Conservation (phyloP, 345 rosid species). For the Sisymbrium irio region DNA sequence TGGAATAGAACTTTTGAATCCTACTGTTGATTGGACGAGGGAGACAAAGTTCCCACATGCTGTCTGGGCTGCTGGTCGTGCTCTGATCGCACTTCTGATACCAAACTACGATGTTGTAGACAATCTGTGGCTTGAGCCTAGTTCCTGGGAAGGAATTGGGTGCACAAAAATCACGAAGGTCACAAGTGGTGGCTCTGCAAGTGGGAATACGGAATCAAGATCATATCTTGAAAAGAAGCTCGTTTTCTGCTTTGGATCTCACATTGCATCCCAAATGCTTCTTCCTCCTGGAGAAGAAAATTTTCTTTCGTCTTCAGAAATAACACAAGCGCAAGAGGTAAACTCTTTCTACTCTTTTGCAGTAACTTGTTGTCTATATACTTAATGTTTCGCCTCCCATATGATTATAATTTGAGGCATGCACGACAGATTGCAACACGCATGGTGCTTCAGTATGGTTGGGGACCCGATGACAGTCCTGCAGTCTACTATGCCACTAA, state of each 20-base stretch:
- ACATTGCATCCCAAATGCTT: slow-evolving; percentile 77
- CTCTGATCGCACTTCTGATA: slow-evolving; percentile 68
- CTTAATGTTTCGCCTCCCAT: not conserved
- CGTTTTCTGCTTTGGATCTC: slow-evolving; percentile 91
- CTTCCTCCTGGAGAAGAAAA: slow-evolving; percentile 89
- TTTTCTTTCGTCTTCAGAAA: slow-evolving; percentile 70
- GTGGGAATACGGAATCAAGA: slow-evolving; percentile 74
- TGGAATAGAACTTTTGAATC: slow-evolving; percentile 81
- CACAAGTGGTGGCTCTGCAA: slow-evolving; percentile 59
- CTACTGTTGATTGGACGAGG: slow-evolving; percentile 88
- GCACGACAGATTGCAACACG: slow-evolving; percentile 77
- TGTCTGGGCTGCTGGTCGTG: slow-evolving; percentile 97
- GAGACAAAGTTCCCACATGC: slow-evolving; percentile 89
- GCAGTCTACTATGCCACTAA: slow-evolving; percentile 70
- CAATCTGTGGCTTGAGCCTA: slow-evolving; percentile 89
- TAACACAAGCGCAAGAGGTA: slow-evolving; percentile 91
- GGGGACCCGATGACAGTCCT: slow-evolving; percentile 97
- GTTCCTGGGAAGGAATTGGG: slow-evolving; percentile 96
- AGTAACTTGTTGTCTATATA: slow-evolving; percentile 2
- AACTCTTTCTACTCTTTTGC: slow-evolving; percentile 10
- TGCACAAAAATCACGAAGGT: slow-evolving; percentile 85
- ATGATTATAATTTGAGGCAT: slow-evolving; percentile 29
- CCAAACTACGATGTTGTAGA: slow-evolving; percentile 87
- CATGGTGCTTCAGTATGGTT: slow-evolving; percentile 95
- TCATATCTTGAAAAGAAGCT: slow-evolving; percentile 95